Base-by-base conservation (phyloP, 2,329 filamentous ascomycete genomes). In the Sphaerulina populicola region DNA sequence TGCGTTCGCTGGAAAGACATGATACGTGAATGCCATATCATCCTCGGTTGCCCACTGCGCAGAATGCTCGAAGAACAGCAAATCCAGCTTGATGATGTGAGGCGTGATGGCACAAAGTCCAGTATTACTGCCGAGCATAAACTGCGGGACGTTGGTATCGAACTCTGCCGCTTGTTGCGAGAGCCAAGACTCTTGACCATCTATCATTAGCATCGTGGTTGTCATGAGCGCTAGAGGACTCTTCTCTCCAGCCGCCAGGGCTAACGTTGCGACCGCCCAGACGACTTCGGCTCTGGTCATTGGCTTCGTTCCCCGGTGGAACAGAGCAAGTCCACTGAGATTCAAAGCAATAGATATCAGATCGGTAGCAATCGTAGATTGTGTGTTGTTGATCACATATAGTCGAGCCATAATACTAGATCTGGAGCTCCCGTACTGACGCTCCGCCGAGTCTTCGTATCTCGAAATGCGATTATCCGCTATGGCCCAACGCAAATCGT, bases 301-400 rank as follows among this genome's bases (percentile, higher is more conserved):
- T 23, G 35, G 18, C 14, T n/a, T 37, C 11, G 9, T 31, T 8
- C 35, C 35, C n/a, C 12, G 23, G 35, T 38, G 29, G 44, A n/a
- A 47, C 14, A 47, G 11, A 29, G 44, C 35, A n/a, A 47, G 44
- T 6, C 35, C 44, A 21, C 44, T 47, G 33, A 47, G 33, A n/a
- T 47, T 47, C 33, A 47, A 23, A 14, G 33, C 44, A 15, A 47
- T 47, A 3, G 35, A 27, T n/a, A 47, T 23, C 9, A 47, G 9
- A 27, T 47, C 44, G 23, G 44, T 27, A 37, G 44, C 23, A 30
- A 47, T 36, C 21, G 30, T 45, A 15, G 44, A 47, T 23, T 27
- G 14, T 12, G 44, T 47, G n/a, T 36, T 29, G 35, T 47, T 47
- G 44, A 47, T 47, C n/a, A 47, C 44, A 38, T 37, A 47, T 21